A percentile compares a stretch with the other conserved stretches of the same genome.
Conservation (phyloP, 1,139 yeast species). For the Kodamaea sp. region DNA sequence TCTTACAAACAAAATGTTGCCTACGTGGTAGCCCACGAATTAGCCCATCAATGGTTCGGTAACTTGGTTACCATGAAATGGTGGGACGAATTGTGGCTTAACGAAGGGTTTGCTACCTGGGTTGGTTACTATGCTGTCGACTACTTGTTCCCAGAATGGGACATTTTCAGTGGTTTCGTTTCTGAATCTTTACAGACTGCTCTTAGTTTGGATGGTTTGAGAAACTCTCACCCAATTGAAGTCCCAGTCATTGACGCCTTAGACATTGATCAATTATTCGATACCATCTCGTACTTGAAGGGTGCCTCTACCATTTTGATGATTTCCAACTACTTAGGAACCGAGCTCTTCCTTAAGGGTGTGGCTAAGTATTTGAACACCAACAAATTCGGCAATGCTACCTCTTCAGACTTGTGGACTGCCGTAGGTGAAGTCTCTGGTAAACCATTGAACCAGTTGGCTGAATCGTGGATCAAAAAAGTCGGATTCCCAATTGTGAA, state of each 20-base stretch:
- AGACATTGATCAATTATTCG: constrained; percentile 84
- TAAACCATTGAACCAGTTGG: constrained; percentile 66
- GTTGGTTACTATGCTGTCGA: constrained; percentile 82
- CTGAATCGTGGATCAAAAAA: constrained; percentile 81
- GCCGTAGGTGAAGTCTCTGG: constrained; percentile 74
- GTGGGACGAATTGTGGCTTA: constrained; percentile 94
- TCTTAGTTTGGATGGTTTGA: constrained; percentile 65
- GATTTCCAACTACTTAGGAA: constrained; percentile 70
- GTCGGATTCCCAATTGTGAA: constrained; percentile 83
- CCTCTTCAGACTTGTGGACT: constrained; percentile 78
- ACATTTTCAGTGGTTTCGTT: constrained; percentile 75
- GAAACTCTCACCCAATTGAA: constrained; percentile 83
- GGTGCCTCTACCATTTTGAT: constrained; percentile 77
- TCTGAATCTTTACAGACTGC: constrained; percentile 71
- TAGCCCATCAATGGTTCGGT: constrained; percentile 95
- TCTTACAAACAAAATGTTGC: constrained; percentile 76
- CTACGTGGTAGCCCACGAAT: constrained; percentile 86
- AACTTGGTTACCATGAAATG: constrained; percentile 90
- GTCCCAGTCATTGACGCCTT: constrained; percentile 80
- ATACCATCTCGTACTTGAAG: constrained; percentile 79
- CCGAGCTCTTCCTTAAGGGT: constrained; percentile 66
- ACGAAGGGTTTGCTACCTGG: constrained; percentile 90
- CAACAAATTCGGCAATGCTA: constrained; percentile 75
- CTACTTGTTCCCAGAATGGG: constrained; percentile 81
- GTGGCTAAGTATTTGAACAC: constrained; percentile 68